Conservation (phyloP, 371 early-diverging fungal genomes). For the Rhizopus microsporus region DNA sequence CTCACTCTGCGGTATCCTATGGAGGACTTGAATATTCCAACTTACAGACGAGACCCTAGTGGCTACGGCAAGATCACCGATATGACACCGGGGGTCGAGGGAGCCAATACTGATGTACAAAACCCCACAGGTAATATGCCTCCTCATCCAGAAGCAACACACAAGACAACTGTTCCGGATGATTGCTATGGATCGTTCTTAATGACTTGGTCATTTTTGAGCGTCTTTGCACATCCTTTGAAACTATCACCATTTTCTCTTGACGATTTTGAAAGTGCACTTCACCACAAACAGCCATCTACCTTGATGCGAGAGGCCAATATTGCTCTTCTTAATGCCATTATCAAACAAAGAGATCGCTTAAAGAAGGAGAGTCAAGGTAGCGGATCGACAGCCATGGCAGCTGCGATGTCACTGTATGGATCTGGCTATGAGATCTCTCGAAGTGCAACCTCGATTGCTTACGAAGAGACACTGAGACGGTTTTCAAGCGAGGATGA, state of each 20-base stretch:
- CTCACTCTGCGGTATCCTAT: constrained; percentile 56
- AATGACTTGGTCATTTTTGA: constrained; percentile 50
- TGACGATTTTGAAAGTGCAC: constrained; percentile 50
- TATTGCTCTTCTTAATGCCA: constrained; percentile 43
- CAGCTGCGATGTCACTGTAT: constrained; percentile 20
- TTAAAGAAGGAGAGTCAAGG: constrained; percentile 26
- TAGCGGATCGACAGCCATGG: constrained; percentile 21
- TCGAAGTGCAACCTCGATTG: background rate
- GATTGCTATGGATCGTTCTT: constrained; percentile 40
- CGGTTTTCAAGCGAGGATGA: constrained; percentile 19
- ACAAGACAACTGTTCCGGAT: constrained; percentile 28
- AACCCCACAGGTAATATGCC: constrained; percentile 43
- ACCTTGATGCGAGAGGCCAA: constrained; percentile 38
- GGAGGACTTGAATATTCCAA: constrained; percentile 59
- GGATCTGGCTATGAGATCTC: constrained; percentile 30
- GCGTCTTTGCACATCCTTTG: constrained; percentile 41
- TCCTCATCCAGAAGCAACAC: constrained; percentile 21
- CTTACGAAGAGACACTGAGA: constrained; percentile 3
- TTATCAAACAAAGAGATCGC: constrained; percentile 38
- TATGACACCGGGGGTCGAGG: constrained; percentile 35
- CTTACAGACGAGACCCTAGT: constrained; percentile 35
- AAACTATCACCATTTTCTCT: constrained; percentile 41
- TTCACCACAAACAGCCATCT: constrained; percentile 24
- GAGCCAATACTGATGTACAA: constrained; percentile 8
- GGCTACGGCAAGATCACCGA: constrained; percentile 33